phyloP scores from a whole-genome alignment of 1,284 basidiomycete genomes.

The Crucibulum parvulum region DNA sequence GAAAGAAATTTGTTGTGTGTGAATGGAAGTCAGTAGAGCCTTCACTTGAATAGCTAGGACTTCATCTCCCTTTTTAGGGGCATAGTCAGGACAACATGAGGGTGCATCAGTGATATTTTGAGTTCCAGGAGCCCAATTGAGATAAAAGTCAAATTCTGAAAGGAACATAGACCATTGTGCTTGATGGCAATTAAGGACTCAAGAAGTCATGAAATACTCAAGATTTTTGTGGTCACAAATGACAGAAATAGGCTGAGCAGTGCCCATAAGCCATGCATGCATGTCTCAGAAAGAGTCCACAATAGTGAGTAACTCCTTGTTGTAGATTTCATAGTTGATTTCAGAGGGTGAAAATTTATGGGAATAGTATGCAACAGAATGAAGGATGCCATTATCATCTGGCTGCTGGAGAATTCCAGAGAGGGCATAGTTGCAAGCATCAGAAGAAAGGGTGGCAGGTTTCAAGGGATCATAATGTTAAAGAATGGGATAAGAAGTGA shows the following conservation, averaged over 20 bases:
- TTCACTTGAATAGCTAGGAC: slow-evolving; percentile 16
- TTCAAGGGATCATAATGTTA: slow-evolving; percentile 40
- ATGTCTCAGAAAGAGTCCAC: slow-evolving; percentile 37
- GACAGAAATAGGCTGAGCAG: slow-evolving; percentile 24
- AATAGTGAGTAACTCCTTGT: slow-evolving; percentile 46
- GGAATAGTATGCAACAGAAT: slow-evolving; percentile 38
- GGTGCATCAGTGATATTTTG: not conserved
- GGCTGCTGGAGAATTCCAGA: slow-evolving; percentile 35
- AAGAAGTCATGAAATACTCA: slow-evolving; percentile 39
- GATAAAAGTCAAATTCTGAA: not conserved
- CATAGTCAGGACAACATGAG: slow-evolving; percentile 29
- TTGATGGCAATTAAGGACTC: slow-evolving; percentile 44
- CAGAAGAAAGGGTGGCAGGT: slow-evolving; percentile 38
- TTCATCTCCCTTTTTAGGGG: slow-evolving; percentile 11
- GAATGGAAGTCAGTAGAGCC: slow-evolving; percentile 25
- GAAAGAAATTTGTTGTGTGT: slow-evolving; percentile 24
- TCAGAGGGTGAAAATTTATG: slow-evolving; percentile 33
- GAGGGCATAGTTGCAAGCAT: slow-evolving; percentile 42
- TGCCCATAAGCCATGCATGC: slow-evolving; percentile 33
- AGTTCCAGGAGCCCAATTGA: not conserved
- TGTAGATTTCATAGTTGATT: slow-evolving; percentile 42
- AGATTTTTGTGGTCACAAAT: slow-evolving; percentile 45
- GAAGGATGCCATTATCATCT: slow-evolving; percentile 26
- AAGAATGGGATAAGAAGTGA: slow-evolving; percentile 43
- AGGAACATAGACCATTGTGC: slow-evolving; percentile 43